Conservation (phyloP, 768 basidiomycete species). For the Leucogyrophana mollusca region DNA sequence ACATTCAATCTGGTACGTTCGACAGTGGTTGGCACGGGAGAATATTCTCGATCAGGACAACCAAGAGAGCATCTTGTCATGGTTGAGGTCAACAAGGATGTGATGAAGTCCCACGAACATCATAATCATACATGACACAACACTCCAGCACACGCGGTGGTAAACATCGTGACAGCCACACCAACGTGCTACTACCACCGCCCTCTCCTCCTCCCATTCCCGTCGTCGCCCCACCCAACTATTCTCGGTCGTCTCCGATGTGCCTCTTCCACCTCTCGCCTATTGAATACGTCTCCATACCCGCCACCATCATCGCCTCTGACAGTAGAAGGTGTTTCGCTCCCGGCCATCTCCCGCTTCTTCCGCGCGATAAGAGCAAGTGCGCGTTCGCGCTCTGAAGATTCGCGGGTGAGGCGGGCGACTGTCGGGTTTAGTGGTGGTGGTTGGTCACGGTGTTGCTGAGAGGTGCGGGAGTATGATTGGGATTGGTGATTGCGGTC, state of each 20-base stretch:
- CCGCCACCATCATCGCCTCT: constrained; percentile 44
- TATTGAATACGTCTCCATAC: constrained; percentile 73
- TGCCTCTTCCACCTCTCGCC: constrained; percentile 70
- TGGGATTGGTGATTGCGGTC: constrained; percentile 17
- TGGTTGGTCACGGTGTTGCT: constrained; percentile 11
- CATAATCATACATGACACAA: too few species aligned
- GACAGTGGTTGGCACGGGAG: too few species aligned
- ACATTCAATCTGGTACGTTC: too few species aligned
- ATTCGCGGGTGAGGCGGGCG: constrained; percentile 68
- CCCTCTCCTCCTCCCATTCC: too few species aligned
- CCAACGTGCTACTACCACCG: too few species aligned
- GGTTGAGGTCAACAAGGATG: too few species aligned
- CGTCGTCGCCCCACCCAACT: too few species aligned
- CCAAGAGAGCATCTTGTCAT: too few species aligned
- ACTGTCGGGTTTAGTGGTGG: constrained; percentile 43
- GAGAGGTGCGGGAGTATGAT: constrained; percentile 14
- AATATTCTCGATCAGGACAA: too few species aligned
- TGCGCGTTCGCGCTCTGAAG: constrained; percentile 72
- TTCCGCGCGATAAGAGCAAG: constrained; percentile 67
- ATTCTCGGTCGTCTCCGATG: constrained; percentile 20
- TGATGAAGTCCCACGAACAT: too few species aligned
- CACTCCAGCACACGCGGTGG: too few species aligned
- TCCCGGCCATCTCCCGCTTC: constrained; percentile 61
- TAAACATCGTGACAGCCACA: too few species aligned
- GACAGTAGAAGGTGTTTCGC: constrained; percentile 71